Evolutionary conservation across 495 filamentous ascomycete genomes (phyloP), one percentile per base, ranked within the genome.

Genomic region (Aspergillus nidulans): DNA sequence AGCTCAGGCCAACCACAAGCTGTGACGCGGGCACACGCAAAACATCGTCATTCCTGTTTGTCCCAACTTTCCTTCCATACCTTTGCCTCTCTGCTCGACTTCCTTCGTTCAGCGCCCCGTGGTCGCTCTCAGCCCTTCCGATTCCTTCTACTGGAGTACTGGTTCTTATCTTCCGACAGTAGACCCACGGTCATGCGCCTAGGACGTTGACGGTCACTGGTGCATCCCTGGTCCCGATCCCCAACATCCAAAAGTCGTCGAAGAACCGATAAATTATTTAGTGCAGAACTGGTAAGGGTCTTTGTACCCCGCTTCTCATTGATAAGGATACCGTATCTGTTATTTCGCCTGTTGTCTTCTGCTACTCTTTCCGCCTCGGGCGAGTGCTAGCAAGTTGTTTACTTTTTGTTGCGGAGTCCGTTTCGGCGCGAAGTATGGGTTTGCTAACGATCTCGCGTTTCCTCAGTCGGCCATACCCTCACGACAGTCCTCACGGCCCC

Each of bases 391-490:
- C 32, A 20, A n/a, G 23, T 44, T 36, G 21, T 53, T 49, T 43
- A 57, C 13, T 19, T 43, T 25, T 32, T 21, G 42, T 34, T 34
- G 21, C 10, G 39, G 20, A 28, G 44, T 46, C 30, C 30, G 20
- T 39, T n/a, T 21, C 38, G 13, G 36, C 30, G 41, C 20, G 23
- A 44, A 74, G 2, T 7, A 74, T 74, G 71, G 68, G 64, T 25
- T 71, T 77, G 72, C 72, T 77, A 68, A 77, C 72, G 12, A 66
- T 76, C 40, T 61, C 56, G 20, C 74, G 72, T 49, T 75, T 76
- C 55, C 69, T 74, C 45, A 77, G 69, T 59, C 72, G 72, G 43
- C 65, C 73, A 16, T 73, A 70, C 40, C 69, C 62, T 56, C 63
- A 73, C 50, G 50, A 60, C 36, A 39, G 15, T 6, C 66, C 63